Percentiles rank a stretch among this genome's conserved stretches.
phyloP scores from a whole-genome alignment of 495 filamentous ascomycete species.

The Penicillium dipodomyicola region DNA sequence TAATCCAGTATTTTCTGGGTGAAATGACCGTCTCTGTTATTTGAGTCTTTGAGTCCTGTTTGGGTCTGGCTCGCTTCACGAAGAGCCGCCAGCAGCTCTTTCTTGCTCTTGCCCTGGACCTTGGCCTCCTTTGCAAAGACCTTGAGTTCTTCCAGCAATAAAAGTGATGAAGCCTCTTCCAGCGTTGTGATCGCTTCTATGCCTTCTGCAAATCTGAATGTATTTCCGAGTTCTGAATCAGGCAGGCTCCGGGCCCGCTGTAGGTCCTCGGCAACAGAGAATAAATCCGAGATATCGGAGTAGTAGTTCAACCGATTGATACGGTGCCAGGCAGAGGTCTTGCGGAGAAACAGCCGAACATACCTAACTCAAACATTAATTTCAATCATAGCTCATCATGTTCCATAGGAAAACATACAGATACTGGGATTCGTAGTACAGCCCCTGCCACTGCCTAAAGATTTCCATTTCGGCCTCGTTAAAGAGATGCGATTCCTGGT shows the following conservation, averaged over 20 bases:
- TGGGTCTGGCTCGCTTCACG: conserved; percentile 70
- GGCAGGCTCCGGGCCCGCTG: conserved; percentile 41
- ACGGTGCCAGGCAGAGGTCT: conserved; percentile 93
- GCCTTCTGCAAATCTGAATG: conserved; percentile 76
- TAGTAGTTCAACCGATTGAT: conserved; percentile 73
- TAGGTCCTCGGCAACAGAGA: conserved; percentile 60
- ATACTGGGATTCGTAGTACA: conserved; percentile 89
- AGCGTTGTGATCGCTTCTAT: conserved; percentile 73
- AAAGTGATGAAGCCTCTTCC: conserved; percentile 79
- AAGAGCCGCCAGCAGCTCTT: conserved; percentile 70
- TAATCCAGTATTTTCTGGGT: conserved; percentile 73
- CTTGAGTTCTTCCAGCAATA: conserved; percentile 85
- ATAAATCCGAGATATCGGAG: conserved; percentile 75
- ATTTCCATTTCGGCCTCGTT: conserved; percentile 73
- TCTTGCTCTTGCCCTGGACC: conserved; percentile 85
- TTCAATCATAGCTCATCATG: background rate
- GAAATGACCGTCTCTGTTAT: conserved; percentile 60
- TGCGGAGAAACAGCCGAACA: conserved; percentile 89
- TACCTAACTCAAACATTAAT: conserved; percentile 53
- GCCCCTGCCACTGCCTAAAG: conserved; percentile 68
- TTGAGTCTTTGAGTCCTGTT: conserved; percentile 62
- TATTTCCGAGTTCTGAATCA: conserved; percentile 44
- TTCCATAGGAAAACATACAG: conserved; percentile 54
- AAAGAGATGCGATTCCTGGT: conserved; percentile 87
- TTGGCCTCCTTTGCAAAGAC: conserved; percentile 80